phyloP scores from a whole-genome alignment of 495 filamentous ascomycete species.

The Immersiella caudata region DNA sequence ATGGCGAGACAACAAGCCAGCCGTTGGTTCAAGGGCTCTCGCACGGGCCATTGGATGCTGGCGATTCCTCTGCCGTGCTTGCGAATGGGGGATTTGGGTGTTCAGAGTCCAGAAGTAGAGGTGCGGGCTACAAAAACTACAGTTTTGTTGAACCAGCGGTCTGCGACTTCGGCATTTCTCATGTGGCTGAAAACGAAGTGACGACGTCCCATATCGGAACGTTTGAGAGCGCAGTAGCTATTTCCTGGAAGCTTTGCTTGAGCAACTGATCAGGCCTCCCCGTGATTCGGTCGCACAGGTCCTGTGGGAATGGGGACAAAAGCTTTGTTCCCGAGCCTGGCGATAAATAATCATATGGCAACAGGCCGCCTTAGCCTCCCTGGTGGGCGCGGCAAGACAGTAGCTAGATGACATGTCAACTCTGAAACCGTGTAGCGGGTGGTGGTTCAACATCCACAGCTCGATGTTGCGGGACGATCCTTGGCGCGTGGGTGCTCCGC shows the following conservation, averaged over 20 bases:
- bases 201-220: no score
- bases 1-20: not conserved
- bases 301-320: not conserved
- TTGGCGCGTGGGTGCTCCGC: constrained; percentile 22
- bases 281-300: not conserved
- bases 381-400: not conserved
- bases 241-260: no score
- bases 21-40: not conserved
- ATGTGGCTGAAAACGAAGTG: not conserved
- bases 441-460: not conserved
- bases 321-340: constrained; percentile 1
- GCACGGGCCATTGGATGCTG: not conserved
- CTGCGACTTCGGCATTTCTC: not conserved
- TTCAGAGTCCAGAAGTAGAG: not conserved
- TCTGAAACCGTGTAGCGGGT: constrained; percentile 7
- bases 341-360: constrained; percentile 7
- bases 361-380: not conserved
- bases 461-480: constrained; percentile 21
- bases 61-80: not conserved
- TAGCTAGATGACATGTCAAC: constrained; percentile 13
- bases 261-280: not conserved
- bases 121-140: not conserved
- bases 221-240: no score
- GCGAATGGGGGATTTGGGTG: not conserved
- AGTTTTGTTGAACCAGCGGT: not conserved